Evolutionary conservation across 108 stramenopile species (phyloP).

Genomic region (Nitzschia inconspicua): DNA sequence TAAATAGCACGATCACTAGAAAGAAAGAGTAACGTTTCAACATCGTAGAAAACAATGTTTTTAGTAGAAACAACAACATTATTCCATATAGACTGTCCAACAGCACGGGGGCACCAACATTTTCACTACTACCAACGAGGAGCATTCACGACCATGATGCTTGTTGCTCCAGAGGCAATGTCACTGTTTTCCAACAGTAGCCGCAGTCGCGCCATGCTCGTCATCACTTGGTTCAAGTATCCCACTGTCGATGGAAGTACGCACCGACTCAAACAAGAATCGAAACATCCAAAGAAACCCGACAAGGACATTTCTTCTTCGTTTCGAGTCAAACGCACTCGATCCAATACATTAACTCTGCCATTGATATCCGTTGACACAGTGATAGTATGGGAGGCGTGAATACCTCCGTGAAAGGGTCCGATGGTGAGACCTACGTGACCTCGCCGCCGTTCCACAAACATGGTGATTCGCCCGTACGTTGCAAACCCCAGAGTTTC

Average conservation of each 20-base stretch:
- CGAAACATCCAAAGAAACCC: conserved; percentile 6
- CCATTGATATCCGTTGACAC: conserved; percentile 13
- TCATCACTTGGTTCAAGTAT: conserved; percentile 61
- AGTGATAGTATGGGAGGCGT: conserved; percentile 51
- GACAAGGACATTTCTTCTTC: conserved; percentile 17
- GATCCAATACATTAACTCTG: conserved; percentile 45
- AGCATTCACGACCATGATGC: not conserved
- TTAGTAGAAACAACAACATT: not conserved
- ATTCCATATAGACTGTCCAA: no score
- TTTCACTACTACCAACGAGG: no score
- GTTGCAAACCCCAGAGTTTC: conserved; percentile 24
- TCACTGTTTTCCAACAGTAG: conserved; percentile 36
- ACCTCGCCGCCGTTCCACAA: conserved; percentile 62
- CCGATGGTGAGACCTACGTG: conserved; percentile 61
- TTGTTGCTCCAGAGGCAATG: no score
- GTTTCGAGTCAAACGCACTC: conserved; percentile 43
- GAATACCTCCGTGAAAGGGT: conserved; percentile 50
- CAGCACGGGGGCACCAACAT: no score
- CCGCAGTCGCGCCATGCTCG: conserved; percentile 57
- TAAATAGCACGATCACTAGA: no score
- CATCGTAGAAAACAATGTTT: no score
- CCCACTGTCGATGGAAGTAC: conserved; percentile 36
- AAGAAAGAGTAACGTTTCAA: no score
- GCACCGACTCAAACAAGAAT: conserved; percentile 35
- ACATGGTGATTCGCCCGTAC: conserved; percentile 56